A percentile compares a stretch with the other conserved stretches of the same genome.
These are phyloP conservation scores for Herpetomonas tarakana DNA, from an alignment of 208 protist species.

Conservation along the genomic window DNA sequence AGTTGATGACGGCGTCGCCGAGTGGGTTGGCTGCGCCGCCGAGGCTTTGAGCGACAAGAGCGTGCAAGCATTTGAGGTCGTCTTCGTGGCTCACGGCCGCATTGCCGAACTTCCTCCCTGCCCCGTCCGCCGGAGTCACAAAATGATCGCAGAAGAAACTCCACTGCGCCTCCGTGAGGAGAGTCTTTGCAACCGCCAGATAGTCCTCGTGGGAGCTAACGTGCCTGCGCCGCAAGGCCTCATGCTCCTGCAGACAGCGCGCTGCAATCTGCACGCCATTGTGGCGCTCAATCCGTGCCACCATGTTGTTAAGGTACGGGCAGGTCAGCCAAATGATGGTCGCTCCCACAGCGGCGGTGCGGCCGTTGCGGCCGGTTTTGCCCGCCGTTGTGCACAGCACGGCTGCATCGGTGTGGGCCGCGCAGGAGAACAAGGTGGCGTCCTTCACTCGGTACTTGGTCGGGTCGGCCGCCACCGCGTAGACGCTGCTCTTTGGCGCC, in stretches of 20 bases:
- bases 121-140: slow-evolving; percentile 5
- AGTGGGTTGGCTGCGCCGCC: slow-evolving; percentile 58
- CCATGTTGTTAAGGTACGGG: slow-evolving; percentile 70
- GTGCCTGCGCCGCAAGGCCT: slow-evolving; percentile 22
- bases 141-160: slow-evolving; percentile 74
- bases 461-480: slow-evolving; percentile 55
- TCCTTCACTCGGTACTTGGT: slow-evolving; percentile 61
- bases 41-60: slow-evolving; percentile 70
- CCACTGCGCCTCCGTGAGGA: slow-evolving; percentile 50
- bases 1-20: slow-evolving; percentile 53
- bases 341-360: slow-evolving; percentile 64
- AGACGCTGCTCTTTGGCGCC: slow-evolving; percentile 25
- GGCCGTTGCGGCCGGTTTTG: slow-evolving; percentile 67
- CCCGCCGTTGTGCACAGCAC: slow-evolving; percentile 79
- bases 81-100: slow-evolving; percentile 64
- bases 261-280: slow-evolving; percentile 39
- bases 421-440: slow-evolving; percentile 52
- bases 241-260: slow-evolving; percentile 22
- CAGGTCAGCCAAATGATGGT: slow-evolving; percentile 88
- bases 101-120: slow-evolving; percentile 67
- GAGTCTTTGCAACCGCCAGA: slow-evolving; percentile 26
- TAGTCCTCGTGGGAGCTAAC: slow-evolving; percentile 60
- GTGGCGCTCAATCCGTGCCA: slow-evolving; percentile 69
- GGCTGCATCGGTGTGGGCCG: slow-evolving; percentile 37
- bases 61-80: slow-evolving; percentile 89